Conservation (phyloP, 352 stramenopile genomes). For the Thraustochytrium striatum region DNA sequence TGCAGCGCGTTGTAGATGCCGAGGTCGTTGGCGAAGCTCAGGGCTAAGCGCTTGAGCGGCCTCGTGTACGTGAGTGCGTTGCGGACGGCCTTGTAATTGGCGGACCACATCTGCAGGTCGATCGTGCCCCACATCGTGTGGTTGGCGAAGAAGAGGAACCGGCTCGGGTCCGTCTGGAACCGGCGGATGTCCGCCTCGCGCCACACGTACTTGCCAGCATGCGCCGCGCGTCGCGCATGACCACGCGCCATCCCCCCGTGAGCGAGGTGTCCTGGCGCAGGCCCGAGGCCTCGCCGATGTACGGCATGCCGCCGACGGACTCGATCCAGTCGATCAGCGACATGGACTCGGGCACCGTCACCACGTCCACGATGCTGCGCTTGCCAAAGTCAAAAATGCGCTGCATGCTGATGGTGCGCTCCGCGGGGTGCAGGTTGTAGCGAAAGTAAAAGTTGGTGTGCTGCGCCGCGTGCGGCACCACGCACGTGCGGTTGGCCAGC, state of each 20-base stretch:
- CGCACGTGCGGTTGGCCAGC: slow-evolving; percentile 35
- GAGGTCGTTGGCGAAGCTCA: not conserved
- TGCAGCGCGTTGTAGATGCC: slow-evolving; percentile 42
- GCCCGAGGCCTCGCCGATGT: not conserved
- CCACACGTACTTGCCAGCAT: slow-evolving; percentile 1
- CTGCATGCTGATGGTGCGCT: slow-evolving; percentile 24
- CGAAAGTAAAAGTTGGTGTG: slow-evolving; percentile 47
- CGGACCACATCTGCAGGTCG: slow-evolving; percentile 7
- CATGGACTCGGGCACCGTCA: slow-evolving; percentile 18
- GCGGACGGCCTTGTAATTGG: not conserved
- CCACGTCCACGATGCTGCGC: slow-evolving; percentile 27
- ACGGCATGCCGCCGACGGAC: slow-evolving; percentile 19
- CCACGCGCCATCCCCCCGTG: slow-evolving; percentile 35
- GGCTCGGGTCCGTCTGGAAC: not conserved
- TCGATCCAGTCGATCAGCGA: slow-evolving; percentile 23
- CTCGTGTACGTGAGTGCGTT: slow-evolving; percentile 35
- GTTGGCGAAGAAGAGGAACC: slow-evolving; percentile 44
- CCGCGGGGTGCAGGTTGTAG: slow-evolving; percentile 40
- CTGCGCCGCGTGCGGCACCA: slow-evolving; percentile 22
- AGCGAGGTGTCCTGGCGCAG: not conserved
- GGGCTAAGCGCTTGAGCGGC: slow-evolving; percentile 25
- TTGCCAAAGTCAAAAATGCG: slow-evolving; percentile 25
- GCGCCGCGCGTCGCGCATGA: slow-evolving; percentile 32
- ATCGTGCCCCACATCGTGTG: slow-evolving; percentile 43
- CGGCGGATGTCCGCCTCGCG: slow-evolving; percentile 21